Evolutionary conservation across 495 filamentous ascomycete species (phyloP), one percentile per base, ranked within the genome.

Genomic region (Hypomontagnella monticulosa): DNA sequence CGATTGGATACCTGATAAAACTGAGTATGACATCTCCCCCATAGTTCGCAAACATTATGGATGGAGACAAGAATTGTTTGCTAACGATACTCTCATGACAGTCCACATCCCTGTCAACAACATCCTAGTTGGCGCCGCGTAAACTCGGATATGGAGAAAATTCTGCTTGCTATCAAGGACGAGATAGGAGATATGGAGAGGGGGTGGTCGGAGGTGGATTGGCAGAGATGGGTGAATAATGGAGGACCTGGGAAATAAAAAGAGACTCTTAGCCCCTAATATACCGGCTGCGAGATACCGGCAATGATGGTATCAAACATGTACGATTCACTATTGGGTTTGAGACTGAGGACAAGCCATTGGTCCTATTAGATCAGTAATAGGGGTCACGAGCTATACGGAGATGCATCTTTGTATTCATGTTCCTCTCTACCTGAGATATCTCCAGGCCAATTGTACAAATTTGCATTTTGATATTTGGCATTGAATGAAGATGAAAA

Each of bases 1-100:
- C 71, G 12, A 93, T 94, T 73, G 94, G 94, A 55, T 97, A 95
- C 80, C 79, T 97, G 52, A 91, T 97, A 71, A 99, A 99, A 83
- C 85, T 99, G 71, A 93, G 91, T 93, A 82, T 59, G 88, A 79
- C 12, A 19, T 52, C 11, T 34, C 30, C 23, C 9, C n/a, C n/a
- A n/a, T 10, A 20, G 6, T 50, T 11, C n/a, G 69, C 90, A 87
- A 89, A 69, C 90, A 27, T 27, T 6, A 3, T 3, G 2, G 23
- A 27, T 27, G 23, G 23, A 27, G 88, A 90, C 16, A 36, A 37
- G 15, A 64, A 51, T 27, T 32, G 30, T 61, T 33, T 55, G 19
- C 53, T 70, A 56, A n/a, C n/a, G n/a, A 71, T 40, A 42, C 19
- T 15, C 1, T 48, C 7, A 4, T 14, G 9, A 10, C 11, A 73